phyloP scores from a whole-genome alignment of 495 filamentous ascomycete species.

The Podospora pseudocomata region DNA sequence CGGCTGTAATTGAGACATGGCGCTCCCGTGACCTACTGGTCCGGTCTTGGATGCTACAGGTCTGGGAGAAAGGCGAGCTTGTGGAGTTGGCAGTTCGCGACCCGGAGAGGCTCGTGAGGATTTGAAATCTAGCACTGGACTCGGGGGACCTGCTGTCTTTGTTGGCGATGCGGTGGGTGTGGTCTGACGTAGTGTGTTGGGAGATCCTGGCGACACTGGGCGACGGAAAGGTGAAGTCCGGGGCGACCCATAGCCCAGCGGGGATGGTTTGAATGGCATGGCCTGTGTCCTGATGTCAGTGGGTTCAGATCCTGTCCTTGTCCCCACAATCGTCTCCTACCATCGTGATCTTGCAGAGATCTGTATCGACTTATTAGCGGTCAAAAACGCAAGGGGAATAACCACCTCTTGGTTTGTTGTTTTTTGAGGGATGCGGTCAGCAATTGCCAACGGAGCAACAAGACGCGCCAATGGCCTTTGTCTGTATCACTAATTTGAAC shows the following conservation, averaged over 20 bases:
- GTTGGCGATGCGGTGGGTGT: constrained; percentile 47
- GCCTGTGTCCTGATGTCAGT: constrained; percentile 32
- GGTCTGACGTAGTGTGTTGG: constrained; percentile 46
- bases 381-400: neutral
- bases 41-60: constrained; percentile 5
- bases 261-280: constrained; percentile 56
- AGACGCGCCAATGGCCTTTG: neutral
- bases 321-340: neutral
- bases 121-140: constrained; percentile 40
- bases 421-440: neutral
- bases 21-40: constrained; percentile 40
- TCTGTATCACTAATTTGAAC: neutral
- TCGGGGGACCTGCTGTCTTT: constrained; percentile 31
- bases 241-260: constrained; percentile 48
- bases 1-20: constrained; percentile 60
- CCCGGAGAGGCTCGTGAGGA: constrained; percentile 20
- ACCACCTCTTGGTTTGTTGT: neutral
- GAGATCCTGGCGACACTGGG: constrained; percentile 52
- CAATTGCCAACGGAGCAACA: neutral
- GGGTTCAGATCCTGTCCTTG: neutral
- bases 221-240: constrained; percentile 74
- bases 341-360: neutral
- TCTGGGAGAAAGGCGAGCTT: constrained; percentile 3
- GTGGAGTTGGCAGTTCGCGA: neutral
- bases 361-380: neutral